Percentiles rank a stretch among this genome's conserved stretches.
Evolutionary conservation across 352 stramenopile species (phyloP).

Genomic region (Phytophthora citricola): DNA sequence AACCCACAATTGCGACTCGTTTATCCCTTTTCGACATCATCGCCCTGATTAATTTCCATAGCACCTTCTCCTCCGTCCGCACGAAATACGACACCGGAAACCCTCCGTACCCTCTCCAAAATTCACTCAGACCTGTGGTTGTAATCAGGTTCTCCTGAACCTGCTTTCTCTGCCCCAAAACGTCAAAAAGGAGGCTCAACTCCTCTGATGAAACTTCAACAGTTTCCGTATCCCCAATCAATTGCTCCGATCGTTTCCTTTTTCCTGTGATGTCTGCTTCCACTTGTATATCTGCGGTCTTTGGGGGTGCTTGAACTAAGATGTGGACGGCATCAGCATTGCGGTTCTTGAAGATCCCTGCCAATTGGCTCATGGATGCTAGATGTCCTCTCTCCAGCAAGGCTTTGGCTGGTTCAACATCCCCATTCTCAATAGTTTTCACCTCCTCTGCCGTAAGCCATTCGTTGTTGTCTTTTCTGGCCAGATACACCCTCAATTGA

Average conservation of each 20-base stretch:
- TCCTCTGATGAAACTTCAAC: constrained; percentile 15
- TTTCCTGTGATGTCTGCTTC: constrained; percentile 24
- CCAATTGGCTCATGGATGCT: constrained; percentile 28
- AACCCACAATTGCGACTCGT: constrained; percentile 29
- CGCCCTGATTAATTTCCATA: constrained; percentile 29
- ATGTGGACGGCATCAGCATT: constrained; percentile 21
- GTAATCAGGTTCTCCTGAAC: constrained; percentile 4
- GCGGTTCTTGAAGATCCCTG: constrained; percentile 18
- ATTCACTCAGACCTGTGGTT: constrained; percentile 20
- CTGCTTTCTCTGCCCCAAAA: constrained; percentile 12
- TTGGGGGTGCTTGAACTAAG: constrained; percentile 20
- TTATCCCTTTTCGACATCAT: constrained; percentile 27
- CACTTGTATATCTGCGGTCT: constrained; percentile 7
- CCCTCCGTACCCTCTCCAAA: constrained; percentile 25
- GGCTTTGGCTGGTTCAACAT: constrained; percentile 5
- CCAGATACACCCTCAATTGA: constrained; percentile 28
- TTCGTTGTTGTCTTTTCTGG: constrained; percentile 22
- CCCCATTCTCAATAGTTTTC: constrained; percentile 27
- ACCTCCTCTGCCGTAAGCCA: constrained; percentile 27
- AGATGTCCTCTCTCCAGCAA: constrained; percentile 28
- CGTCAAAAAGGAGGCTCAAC: constrained; percentile 18
- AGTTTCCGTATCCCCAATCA: constrained; percentile 9
- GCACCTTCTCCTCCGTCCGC: constrained; percentile 27
- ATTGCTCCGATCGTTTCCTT: constrained; percentile 28
- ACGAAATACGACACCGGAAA: constrained; percentile 37